Percentiles rank a stretch among this genome's conserved stretches.
These are phyloP conservation scores for Xylaria sp. DNA, from an alignment of 2,329 filamentous ascomycete species.

Conservation along the genomic window DNA sequence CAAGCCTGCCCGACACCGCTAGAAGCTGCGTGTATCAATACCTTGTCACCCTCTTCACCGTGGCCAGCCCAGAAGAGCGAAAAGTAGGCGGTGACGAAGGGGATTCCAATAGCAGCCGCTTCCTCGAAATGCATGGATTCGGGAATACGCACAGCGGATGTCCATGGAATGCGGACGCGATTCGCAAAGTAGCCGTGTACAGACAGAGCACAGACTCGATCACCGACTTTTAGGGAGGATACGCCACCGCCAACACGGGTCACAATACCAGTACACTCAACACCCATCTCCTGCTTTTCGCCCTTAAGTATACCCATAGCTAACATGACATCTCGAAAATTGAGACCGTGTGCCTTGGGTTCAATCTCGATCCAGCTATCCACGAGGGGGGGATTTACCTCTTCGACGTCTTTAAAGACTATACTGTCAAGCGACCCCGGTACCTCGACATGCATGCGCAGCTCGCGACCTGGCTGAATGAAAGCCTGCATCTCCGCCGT, in stretches of 20 bases:
- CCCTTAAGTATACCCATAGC: constrained; percentile 34
- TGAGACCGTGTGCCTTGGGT: constrained; percentile 31
- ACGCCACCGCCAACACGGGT: constrained; percentile 27
- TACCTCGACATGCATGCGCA: constrained; percentile 27
- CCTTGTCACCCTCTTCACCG: constrained; percentile 14
- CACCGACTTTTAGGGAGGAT: constrained; percentile 27
- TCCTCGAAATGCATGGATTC: constrained; percentile 29
- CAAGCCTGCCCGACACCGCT: constrained; percentile 37
- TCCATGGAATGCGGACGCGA: constrained; percentile 13
- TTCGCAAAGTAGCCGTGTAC: constrained; percentile 22
- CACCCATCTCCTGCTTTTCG: constrained; percentile 18
- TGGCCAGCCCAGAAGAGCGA: constrained; percentile 24
- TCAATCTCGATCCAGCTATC: constrained; percentile 28
- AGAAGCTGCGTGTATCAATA: constrained; percentile 41
- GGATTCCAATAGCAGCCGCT: constrained; percentile 31
- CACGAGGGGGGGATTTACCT: neutral
- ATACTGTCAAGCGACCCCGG: constrained; percentile 32
- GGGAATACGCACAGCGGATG: constrained; percentile 23
- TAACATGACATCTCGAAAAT: constrained; percentile 31
- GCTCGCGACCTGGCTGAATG: constrained; percentile 22
- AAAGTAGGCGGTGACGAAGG: constrained; percentile 28
- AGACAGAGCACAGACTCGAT: constrained; percentile 31
- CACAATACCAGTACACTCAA: constrained; percentile 37
- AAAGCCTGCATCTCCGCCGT: constrained; percentile 17
- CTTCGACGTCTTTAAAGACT: constrained; percentile 27